These are phyloP conservation scores for Plantago coronopus DNA, from an alignment of 305 asterid species.

Conservation along the genomic window DNA sequence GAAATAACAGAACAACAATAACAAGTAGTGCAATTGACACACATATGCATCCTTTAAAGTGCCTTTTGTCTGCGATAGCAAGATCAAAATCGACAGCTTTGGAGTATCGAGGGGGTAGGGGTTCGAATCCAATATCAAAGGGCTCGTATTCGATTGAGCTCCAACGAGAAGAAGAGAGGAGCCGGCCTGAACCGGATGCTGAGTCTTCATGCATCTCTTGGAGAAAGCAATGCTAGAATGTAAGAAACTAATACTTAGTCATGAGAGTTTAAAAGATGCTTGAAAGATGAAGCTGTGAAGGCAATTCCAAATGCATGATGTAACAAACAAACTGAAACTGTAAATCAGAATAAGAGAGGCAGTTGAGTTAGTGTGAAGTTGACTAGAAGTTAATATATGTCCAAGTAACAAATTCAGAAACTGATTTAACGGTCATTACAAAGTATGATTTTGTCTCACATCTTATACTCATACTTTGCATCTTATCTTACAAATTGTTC, in stretches of 20 bases:
- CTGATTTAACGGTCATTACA: no score
- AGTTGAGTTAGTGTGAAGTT: no score
- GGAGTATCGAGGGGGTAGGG: conserved; percentile 44
- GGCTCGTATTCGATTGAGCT: not conserved
- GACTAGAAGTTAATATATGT: no score
- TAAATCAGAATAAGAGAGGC: no score
- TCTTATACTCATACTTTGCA: no score
- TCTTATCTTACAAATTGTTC: no score
- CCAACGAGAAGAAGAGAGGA: conserved; percentile 28
- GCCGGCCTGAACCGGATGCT: conserved; percentile 35
- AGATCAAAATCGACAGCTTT: conserved; percentile 41
- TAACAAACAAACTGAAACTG: conserved; percentile 7
- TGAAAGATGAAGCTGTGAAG: not conserved
- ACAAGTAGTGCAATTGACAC: conserved; percentile 19
- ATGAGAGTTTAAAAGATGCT: no score
- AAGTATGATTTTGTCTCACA: no score
- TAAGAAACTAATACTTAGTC: not conserved
- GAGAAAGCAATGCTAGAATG: not conserved
- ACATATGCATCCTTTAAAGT: conserved; percentile 29
- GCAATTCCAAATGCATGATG: conserved; percentile 30
- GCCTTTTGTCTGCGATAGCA: conserved; percentile 26
- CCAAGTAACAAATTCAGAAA: no score
- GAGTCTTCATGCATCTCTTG: conserved; percentile 29
- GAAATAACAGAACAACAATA: conserved; percentile 20
- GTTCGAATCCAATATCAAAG: conserved; percentile 22